Evolutionary conservation across 2,329 filamentous ascomycete genomes (phyloP).

Genomic region (Fusarium longipes): DNA sequence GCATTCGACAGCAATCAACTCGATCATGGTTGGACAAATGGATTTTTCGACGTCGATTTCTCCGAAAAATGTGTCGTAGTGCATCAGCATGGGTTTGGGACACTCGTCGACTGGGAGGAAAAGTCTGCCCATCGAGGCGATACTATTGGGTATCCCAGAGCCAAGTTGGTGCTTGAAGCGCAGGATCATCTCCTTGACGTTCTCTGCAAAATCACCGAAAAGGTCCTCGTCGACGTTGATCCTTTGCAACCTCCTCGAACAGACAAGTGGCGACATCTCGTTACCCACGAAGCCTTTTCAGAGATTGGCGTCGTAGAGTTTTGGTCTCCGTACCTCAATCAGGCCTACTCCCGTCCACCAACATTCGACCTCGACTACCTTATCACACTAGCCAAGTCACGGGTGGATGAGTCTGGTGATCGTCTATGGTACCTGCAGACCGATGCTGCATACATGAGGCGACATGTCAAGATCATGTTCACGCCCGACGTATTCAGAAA

Average conservation of each 20-base stretch:
- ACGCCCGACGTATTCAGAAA: not conserved
- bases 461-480: not conserved
- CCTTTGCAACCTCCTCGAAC: rapidly evolving
- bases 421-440: not conserved
- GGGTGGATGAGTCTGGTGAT: rapidly evolving
- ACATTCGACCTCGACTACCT: rapidly evolving
- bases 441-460: rapidly evolving
- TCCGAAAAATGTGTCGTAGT: not conserved
- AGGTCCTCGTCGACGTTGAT: not conserved
- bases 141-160: not conserved
- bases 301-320: rapidly evolving
- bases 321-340: not conserved
- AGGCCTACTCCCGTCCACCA: rapidly evolving
- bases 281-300: not conserved
- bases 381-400: rapidly evolving
- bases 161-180: rapidly evolving
- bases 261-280: not conserved
- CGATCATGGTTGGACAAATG: rapidly evolving
- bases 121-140: rapidly evolving
- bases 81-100: rapidly evolving
- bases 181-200: rapidly evolving
- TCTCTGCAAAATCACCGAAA: not conserved
- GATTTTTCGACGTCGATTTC: rapidly evolving
- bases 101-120: not conserved
- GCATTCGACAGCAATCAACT: rapidly evolving